Evolutionary conservation across 164 flowering plant species (phyloP), one percentile per base, ranked within the genome.

Genomic region (Berberis thunbergii): DNA sequence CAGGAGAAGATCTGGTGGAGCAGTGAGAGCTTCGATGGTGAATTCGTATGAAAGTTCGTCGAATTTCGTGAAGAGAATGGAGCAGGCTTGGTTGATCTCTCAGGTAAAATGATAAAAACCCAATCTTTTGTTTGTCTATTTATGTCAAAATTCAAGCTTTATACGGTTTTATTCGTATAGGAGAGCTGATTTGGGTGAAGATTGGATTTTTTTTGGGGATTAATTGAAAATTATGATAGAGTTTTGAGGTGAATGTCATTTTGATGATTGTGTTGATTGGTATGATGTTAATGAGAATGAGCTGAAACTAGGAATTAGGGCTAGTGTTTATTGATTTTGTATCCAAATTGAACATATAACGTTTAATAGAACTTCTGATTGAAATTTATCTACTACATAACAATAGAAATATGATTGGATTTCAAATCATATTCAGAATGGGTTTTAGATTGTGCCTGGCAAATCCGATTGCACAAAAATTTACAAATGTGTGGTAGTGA

Each of bases 41-140:
- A 83, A 86, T 69, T 86, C 96, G 0, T 73, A 75, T 39, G 91
- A 75, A 54, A 81, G 83, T 71, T 83, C 91, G 38, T 79, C 88
- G n/a, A 70, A 84, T 60, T 86, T 89, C 70, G 79, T 61, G 45
- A 79, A 79, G 70, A 83, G 96, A 7, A 83, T 81, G 79, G 96
- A 89, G 69, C 83, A 76, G 59, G 87, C 91, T 1, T 89, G 96
- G 96, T 46, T 79, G 45, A 89, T 86, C 53, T 81, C 89, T 62
- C 85, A 89, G 91, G 96, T 89, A 57, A 4, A 49, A 43, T 13
- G 53, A 42, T 55, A n/a, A 3, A 52, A 49, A 26, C n/a, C 4
- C 4, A 56, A 2, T 56, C 6, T 26, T 6, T 38, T 56, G 1
- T 41, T 41, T 39, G 12, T 11, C 4, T 2, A 56, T 13, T 7